phyloP scores from a whole-genome alignment of 352 stramenopile genomes.

The Globisporangium camurandrum region DNA sequence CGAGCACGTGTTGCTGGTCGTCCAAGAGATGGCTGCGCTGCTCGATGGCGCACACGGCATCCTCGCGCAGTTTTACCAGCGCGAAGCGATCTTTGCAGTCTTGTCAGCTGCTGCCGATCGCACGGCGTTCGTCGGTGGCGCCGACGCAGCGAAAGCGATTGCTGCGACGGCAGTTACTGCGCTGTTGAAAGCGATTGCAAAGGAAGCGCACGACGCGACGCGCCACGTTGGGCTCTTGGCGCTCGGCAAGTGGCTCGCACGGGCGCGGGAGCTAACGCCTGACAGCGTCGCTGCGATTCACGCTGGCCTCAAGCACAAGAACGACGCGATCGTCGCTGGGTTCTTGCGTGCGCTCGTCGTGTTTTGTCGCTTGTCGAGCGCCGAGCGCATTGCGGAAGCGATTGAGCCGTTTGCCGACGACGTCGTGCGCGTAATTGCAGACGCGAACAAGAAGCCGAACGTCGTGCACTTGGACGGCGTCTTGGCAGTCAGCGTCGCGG shows the following conservation, averaged over 20 bases:
- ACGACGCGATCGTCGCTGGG: constrained; percentile 51
- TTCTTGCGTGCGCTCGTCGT: constrained; percentile 55
- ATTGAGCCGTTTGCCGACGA: constrained; percentile 33
- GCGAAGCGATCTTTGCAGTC: constrained; percentile 62
- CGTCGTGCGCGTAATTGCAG: constrained; percentile 43
- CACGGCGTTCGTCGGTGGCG: constrained; percentile 10
- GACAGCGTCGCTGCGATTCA: constrained; percentile 36
- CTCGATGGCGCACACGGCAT: constrained; percentile 79
- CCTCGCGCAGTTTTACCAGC: constrained; percentile 85
- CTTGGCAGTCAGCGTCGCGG: constrained; percentile 54
- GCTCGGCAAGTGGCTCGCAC: constrained; percentile 65
- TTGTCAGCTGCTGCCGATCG: constrained; percentile 50
- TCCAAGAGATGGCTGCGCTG: constrained; percentile 45
- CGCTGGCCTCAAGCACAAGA: constrained; percentile 63
- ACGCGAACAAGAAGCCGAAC: constrained; percentile 75
- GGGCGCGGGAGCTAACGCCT: constrained; percentile 42
- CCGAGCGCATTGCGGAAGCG: not conserved
- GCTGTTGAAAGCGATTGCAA: constrained; percentile 65
- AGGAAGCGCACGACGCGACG: constrained; percentile 81
- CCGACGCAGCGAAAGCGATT: constrained; percentile 35
- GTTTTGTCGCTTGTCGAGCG: constrained; percentile 25
- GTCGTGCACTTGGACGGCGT: constrained; percentile 70
- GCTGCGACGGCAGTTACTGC: constrained; percentile 32
- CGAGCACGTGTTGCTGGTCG: constrained; percentile 44
- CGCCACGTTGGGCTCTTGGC: constrained; percentile 61